These are phyloP conservation scores for Colletotrichum ledebouriae DNA, from an alignment of 2,329 filamentous ascomycete genomes.

Conservation along the genomic window DNA sequence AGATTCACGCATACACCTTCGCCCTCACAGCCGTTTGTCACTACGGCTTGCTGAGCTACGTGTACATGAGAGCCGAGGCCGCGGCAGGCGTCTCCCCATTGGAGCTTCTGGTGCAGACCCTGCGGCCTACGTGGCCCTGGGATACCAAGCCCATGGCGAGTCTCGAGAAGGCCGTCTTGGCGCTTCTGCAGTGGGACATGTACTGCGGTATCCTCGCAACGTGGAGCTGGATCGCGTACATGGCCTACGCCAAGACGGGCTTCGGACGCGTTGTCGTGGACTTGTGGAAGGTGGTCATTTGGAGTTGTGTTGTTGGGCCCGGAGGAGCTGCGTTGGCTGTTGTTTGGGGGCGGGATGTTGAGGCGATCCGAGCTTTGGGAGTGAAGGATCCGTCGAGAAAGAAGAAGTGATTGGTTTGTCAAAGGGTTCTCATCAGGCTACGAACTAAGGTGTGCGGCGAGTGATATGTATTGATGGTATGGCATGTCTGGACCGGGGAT, in stretches of 20 bases:
- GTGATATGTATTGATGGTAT: too few species aligned
- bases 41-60: conserved; percentile 34
- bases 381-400: background rate
- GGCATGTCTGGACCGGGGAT: too few species aligned
- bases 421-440: too few species aligned
- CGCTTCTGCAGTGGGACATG: conserved; percentile 46
- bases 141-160: conserved; percentile 15
- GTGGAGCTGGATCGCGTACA: conserved; percentile 34
- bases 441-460: too few species aligned
- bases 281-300: conserved; percentile 13
- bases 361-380: background rate
- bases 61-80: conserved; percentile 4
- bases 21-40: conserved; percentile 17
- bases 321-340: conserved; percentile 43
- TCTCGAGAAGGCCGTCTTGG: conserved; percentile 35
- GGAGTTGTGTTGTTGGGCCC: conserved; percentile 42
- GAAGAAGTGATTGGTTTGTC: conserved; percentile 3
- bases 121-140: conserved; percentile 33
- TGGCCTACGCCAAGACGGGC: conserved; percentile 35
- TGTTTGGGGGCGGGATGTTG: conserved; percentile 44
- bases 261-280: conserved; percentile 3
- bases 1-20: conserved; percentile 39
- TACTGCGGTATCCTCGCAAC: conserved; percentile 41
- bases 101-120: conserved; percentile 29
- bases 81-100: background rate